Base-by-base conservation (phyloP, 106 monocot genomes). In the Chionographis japonica region DNA sequence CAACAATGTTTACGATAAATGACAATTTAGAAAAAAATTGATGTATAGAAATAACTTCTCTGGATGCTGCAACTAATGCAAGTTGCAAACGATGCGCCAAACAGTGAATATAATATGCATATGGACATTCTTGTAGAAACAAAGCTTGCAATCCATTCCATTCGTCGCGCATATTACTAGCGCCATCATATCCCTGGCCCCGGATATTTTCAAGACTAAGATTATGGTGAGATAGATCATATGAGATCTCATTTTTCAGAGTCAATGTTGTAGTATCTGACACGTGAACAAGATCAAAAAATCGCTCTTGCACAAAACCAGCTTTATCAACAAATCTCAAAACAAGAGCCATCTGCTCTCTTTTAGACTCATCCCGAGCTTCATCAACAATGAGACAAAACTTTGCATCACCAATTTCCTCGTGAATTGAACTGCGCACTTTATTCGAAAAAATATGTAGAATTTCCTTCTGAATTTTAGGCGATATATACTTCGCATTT, bases 341-440 rank as follows among this genome's bases (percentile, higher is more conserved):
- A 27, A 19, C 18, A 58, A 19, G 3, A 6, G 18, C 0, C 12
- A 58, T 35, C 27, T 35, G 18, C 20, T 58, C 35, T 27, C 12
- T 27, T 4, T 27, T 58, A 3, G 18, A 58, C 12, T 12, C 4
- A 58, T 27, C 27, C 1, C 27, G 27, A 27, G 27, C 27, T 27
- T 27, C 27, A 27, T 27, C 27, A 18, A 58, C 5, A 35, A 58
- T 58, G 27, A 4, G 27, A 35, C 27, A 58, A 58, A 58, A 58
- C 35, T 58, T 58, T 8, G 58, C 17, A 58, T 58, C 58, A 27
- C 58, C 12, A 35, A 58, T 58, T 35, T 58, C 58, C 35, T 58
- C 6, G 12, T 2, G 8, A 58, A 27, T 27, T 58, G 27, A 27
- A 27, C 27, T 27, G 0, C 27, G 27, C 27, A 27, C 27, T 27